Evolutionary conservation across 176 grass and related monocot species (phyloP).

Genomic region (Bothriochloa decipiens): DNA sequence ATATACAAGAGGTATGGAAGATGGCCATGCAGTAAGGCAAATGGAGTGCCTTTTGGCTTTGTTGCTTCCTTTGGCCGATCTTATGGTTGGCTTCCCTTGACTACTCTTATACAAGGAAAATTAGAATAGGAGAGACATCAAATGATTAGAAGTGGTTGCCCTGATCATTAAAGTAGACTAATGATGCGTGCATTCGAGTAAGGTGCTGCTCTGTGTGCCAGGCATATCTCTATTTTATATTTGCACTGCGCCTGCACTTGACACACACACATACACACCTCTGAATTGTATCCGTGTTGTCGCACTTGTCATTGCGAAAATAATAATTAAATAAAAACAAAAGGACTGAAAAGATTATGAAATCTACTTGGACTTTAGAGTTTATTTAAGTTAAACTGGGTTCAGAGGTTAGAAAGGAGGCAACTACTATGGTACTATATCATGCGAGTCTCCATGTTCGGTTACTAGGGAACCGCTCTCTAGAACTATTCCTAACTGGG

Average conservation of each 20-base stretch:
- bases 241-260: not conserved
- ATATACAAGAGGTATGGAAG: not conserved
- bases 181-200: constrained; percentile 13
- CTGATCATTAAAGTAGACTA: constrained; percentile 14
- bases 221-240: constrained; percentile 31
- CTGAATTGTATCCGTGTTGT: not conserved
- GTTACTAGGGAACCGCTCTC: too few species aligned
- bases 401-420: not conserved
- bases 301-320: not conserved
- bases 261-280: not conserved
- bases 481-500: too few species aligned
- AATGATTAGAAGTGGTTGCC: constrained; percentile 37
- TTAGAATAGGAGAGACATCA: not conserved
- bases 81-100: constrained; percentile 43
- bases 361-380: constrained; percentile 29
- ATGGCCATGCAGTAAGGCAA: not conserved
- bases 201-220: not conserved
- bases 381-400: not conserved
- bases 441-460: not conserved
- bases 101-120: constrained; percentile 22
- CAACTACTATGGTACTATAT: not conserved
- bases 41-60: not conserved
- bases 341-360: not conserved
- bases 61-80: constrained; percentile 27
- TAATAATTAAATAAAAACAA: not conserved